phyloP scores from a whole-genome alignment of 2,329 filamentous ascomycete species.

The Colletotrichum siamense region DNA sequence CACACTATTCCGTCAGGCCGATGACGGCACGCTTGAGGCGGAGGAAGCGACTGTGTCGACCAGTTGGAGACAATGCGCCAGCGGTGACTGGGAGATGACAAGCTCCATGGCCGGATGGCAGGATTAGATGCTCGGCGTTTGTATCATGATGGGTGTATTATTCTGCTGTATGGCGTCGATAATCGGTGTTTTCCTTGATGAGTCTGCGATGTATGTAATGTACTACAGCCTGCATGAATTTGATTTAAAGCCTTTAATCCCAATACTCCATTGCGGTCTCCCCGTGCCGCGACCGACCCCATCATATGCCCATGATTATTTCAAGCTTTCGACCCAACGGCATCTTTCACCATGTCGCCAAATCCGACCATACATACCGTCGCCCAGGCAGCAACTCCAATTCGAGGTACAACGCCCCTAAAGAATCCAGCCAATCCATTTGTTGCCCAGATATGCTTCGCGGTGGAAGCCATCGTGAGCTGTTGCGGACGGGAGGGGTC shows the following conservation, averaged over 20 bases:
- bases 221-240: slow-evolving; percentile 1
- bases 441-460: slow-evolving; percentile 3
- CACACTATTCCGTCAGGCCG: slow-evolving; percentile 29
- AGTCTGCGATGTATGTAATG: slow-evolving; percentile 2
- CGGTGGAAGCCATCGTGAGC: background rate
- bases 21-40: slow-evolving; percentile 29
- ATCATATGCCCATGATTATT: rapidly evolving
- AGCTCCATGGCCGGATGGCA: slow-evolving; percentile 22
- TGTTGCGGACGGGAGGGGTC: background rate
- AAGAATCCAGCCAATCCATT: slow-evolving; percentile 7
- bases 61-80: slow-evolving; percentile 40
- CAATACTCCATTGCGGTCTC: background rate
- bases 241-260: background rate
- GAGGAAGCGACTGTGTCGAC: slow-evolving; percentile 32
- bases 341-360: slow-evolving; percentile 1
- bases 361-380: slow-evolving; percentile 10
- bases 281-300: background rate
- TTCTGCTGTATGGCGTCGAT: background rate
- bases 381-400: slow-evolving; percentile 7
- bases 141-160: background rate
- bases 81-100: slow-evolving; percentile 36
- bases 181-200: background rate
- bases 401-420: background rate
- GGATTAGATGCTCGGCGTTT: background rate
- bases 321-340: background rate